Evolutionary conservation across 805 yeast species (phyloP).

Genomic region (Zygoascus ofunaensis): DNA sequence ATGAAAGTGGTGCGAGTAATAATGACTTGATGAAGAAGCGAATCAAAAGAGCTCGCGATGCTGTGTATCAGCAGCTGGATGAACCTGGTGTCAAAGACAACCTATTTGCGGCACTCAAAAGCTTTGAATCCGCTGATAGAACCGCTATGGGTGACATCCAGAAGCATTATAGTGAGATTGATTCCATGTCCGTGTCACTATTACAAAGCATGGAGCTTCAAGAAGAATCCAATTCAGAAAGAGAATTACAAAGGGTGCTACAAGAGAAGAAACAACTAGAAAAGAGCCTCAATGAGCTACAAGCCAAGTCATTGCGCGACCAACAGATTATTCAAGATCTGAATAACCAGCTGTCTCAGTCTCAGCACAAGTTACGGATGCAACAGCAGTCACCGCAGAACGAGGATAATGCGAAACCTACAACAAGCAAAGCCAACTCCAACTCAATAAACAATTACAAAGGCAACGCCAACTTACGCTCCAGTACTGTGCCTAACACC

Average conservation of each 20-base stretch:
- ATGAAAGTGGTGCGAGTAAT: not conserved
- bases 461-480: no score
- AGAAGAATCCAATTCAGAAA: not conserved
- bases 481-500: not conserved
- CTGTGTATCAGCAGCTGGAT: not conserved
- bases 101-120: not conserved
- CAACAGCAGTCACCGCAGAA: no score
- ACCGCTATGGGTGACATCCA: conserved; percentile 5
- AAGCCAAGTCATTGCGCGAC: not conserved
- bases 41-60: conserved; percentile 1
- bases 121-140: conserved; percentile 2
- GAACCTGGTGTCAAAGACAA: not conserved
- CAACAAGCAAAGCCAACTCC: no score
- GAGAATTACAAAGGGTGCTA: not conserved
- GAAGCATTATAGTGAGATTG: not conserved
- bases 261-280: not conserved
- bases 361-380: conserved; percentile 5
- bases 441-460: no score
- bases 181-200: conserved; percentile 5
- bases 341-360: conserved; percentile 6
- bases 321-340: conserved; percentile 5
- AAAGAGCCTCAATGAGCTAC: not conserved
- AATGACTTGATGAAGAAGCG: not conserved
- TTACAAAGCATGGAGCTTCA: not conserved
- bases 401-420: no score